Evolutionary conservation across 495 filamentous ascomycete species (phyloP).

Genomic region (Talaromyces liani): DNA sequence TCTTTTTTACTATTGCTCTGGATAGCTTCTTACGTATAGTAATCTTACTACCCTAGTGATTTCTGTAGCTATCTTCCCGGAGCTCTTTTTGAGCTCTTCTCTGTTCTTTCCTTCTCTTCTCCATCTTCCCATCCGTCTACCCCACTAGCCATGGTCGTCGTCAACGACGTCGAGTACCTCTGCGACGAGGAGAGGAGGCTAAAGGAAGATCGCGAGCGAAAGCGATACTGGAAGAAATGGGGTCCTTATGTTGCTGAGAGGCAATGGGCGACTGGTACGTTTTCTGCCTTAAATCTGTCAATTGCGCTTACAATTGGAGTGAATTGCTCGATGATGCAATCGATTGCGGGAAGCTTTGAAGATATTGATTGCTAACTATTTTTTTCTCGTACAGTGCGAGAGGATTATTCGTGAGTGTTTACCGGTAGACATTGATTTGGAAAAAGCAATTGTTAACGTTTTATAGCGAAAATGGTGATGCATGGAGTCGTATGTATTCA

Average conservation of each 20-base stretch:
- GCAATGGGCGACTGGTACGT: constrained; percentile 83
- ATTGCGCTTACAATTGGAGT: neutral
- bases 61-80: neutral
- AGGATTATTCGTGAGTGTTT: constrained; percentile 78
- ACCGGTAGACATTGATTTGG: too few species aligned
- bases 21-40: neutral
- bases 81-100: neutral
- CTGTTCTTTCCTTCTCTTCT: neutral
- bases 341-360: neutral
- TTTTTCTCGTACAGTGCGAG: constrained; percentile 56
- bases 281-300: neutral
- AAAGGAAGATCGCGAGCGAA: constrained; percentile 72
- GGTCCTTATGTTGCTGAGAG: constrained; percentile 57
- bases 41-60: too few species aligned
- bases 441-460: constrained; percentile 8
- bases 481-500: constrained; percentile 77
- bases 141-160: constrained; percentile 62
- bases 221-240: constrained; percentile 94
- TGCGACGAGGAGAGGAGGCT: constrained; percentile 83
- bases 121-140: neutral
- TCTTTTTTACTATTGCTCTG: neutral
- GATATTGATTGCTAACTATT: neutral
- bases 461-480: constrained; percentile 66
- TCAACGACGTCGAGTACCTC: constrained; percentile 76
- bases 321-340: neutral